Base-by-base conservation (phyloP, 495 filamentous ascomycete genomes). In the Ramalina intermedia region DNA sequence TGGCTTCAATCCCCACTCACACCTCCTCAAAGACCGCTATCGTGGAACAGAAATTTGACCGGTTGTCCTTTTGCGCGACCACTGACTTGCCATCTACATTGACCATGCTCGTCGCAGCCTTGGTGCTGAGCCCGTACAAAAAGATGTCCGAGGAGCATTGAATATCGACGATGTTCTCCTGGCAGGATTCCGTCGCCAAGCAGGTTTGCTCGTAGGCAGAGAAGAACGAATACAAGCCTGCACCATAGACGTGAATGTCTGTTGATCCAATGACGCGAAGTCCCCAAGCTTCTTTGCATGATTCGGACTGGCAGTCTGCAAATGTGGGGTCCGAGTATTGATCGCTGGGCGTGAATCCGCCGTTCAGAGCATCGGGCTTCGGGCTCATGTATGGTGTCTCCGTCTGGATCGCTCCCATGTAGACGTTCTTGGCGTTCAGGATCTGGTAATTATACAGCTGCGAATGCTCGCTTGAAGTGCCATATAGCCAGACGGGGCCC, bases 371-470 rank as follows among this genome's bases (percentile, higher is more conserved):
- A 52, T 76, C 71, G 1, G 90, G 89, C 70, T 95, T 94, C 58
- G 77, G 73, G 65, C 93, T 87, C 70, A 80, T 88, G 69, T 96
- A 95, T 12, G 89, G 84, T 1, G 90, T 94, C 63, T 96, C 90
- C 17, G 86, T 81, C 66, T 96, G 90, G 55, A 94, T 90, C 36
- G 85, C 66, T 2, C 78, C 82, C 69, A 90, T 83, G 66, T 85
- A 95, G 53, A 94, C 69, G 61, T 90, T 83, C 61, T 81, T 69
- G 1, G 89, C 85, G 53, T 82, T 81, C 53, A 75, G 67, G 58
- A 96, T 67, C 62, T 94, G 82, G 67, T 93, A 95, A 63, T 85
- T 84, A 77, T 95, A 95, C 11, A 96, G 69, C 55, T 85, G 79
- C 58, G 78, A 84, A 69, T 96, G 90, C 68, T 96, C 90, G 20